Base-by-base conservation (phyloP, 441 rosid species). In the Pelargonium citronellum region DNA sequence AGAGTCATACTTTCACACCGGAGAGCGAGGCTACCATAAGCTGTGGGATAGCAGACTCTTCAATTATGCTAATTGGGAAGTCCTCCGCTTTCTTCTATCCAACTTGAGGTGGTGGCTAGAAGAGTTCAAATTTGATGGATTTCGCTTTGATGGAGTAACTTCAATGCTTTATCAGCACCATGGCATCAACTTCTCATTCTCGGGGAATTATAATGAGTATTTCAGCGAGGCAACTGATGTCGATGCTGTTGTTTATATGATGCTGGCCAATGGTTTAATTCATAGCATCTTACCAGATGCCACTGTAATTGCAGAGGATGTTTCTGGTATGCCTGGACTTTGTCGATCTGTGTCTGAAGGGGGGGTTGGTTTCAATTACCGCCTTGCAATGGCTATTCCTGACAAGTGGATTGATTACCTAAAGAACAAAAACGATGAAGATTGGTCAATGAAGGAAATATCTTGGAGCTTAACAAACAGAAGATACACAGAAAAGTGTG, bases 261-360 rank as follows among this genome's bases (percentile, higher is more conserved):
- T 90, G 96, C 79, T 90, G 75, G 94, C 91, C 69, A 90, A 83
- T 81, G 73, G 76, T 80, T 75, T 90, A 71, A 86, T 90, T 71
- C 88, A 82, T 75, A 80, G 71, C 73, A 82, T 88, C 77, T 81
- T 87, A 55, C 92, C 89, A 6, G 91, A 86, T 68, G 94, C 92
- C 43, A 85, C 86, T 74, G 85, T 90, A 71, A 83, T 90, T 77
- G 94, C 96, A 44, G 96, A 90, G 80, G 94, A 90, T 78, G 96
- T 90, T 69, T 90, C 96, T 60, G 96, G 94, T 66, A 88, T 87
- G 94, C 96, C 96, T 69, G 96, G 87, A 78, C 94, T 90, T 72
- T 80, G 94, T 71, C 76, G 78, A 73, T 78, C 87, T 69, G 94
- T 86, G 69, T 77, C 80, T 70, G 87, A 83, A 67, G 90, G 87